Conservation (phyloP, 2,329 filamentous ascomycete genomes). For the Stagonosporopsis vannaccii region DNA sequence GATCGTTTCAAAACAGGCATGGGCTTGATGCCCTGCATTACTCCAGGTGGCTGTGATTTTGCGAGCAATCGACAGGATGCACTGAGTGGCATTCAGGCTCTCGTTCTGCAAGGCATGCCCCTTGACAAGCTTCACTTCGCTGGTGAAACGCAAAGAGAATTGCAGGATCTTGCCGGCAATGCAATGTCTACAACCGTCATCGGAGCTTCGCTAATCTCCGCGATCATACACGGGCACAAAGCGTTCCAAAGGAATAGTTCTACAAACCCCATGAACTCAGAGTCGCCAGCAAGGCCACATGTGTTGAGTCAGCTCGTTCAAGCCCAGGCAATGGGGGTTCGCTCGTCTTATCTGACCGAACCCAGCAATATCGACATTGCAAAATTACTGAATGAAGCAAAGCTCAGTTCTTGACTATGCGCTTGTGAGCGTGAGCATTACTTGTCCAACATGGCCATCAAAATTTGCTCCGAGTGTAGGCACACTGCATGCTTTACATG, state of each 20-base stretch:
- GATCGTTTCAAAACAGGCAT: slow-evolving; percentile 63
- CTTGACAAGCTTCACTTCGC: slow-evolving; percentile 68
- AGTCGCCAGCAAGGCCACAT: not conserved
- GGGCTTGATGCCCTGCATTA: slow-evolving; percentile 72
- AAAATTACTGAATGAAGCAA: slow-evolving; percentile 32
- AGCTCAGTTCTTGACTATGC: slow-evolving; percentile 58
- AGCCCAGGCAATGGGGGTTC: not conserved
- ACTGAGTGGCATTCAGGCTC: slow-evolving; percentile 67
- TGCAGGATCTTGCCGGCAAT: slow-evolving; percentile 78
- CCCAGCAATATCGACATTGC: slow-evolving; percentile 18
- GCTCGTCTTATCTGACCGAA: not conserved
- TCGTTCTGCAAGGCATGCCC: slow-evolving; percentile 74
- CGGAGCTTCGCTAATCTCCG: slow-evolving; percentile 66
- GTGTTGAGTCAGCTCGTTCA: not conserved
- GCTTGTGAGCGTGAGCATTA: slow-evolving; percentile 62
- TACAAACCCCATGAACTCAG: not conserved
- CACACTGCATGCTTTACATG: slow-evolving; percentile 64
- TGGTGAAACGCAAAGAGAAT: slow-evolving; percentile 63
- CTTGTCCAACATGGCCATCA: slow-evolving; percentile 51
- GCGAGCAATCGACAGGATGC: slow-evolving; percentile 67
- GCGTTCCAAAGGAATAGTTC: slow-evolving; percentile 8
- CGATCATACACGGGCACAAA: slow-evolving; percentile 56
- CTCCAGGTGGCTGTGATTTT: slow-evolving; percentile 69
- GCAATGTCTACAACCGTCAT: slow-evolving; percentile 81
- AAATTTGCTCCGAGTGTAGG: slow-evolving; percentile 59